Conservation (phyloP, 2,329 filamentous ascomycete genomes). For the Apiospora sp. region DNA sequence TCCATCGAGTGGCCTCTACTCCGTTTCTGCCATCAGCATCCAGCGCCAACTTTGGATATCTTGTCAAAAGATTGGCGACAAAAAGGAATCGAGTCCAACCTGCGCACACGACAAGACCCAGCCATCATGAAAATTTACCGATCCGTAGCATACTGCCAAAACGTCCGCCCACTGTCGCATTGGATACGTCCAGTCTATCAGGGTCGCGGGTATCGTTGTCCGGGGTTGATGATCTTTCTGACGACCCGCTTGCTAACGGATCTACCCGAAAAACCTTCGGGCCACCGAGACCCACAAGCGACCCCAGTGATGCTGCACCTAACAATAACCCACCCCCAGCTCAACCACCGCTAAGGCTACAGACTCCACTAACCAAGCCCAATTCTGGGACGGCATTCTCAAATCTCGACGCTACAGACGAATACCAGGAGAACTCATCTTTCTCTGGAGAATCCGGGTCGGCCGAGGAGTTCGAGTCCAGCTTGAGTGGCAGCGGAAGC, state of each 20-base stretch:
- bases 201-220: background rate
- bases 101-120: background rate
- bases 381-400: background rate
- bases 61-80: conserved; percentile 1
- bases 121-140: background rate
- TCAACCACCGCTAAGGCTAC: background rate
- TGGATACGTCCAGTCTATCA: background rate
- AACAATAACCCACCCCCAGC: conserved; percentile 7
- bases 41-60: background rate
- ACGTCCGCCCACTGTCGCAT: background rate
- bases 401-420: background rate
- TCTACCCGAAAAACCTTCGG: conserved; percentile 11
- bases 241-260: conserved; percentile 11
- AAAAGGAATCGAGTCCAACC: background rate
- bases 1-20: conserved; percentile 3
- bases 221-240: background rate
- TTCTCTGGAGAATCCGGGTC: background rate
- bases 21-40: conserved; percentile 1
- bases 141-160: background rate
- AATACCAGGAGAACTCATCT: background rate
- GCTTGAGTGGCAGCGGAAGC: conserved; percentile 8
- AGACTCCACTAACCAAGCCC: background rate
- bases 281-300: background rate
- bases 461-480: background rate
- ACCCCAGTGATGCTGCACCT: background rate